Evolutionary conservation across 495 filamentous ascomycete species (phyloP), one percentile per base, ranked within the genome.

Genomic region (Zalerion maritima): DNA sequence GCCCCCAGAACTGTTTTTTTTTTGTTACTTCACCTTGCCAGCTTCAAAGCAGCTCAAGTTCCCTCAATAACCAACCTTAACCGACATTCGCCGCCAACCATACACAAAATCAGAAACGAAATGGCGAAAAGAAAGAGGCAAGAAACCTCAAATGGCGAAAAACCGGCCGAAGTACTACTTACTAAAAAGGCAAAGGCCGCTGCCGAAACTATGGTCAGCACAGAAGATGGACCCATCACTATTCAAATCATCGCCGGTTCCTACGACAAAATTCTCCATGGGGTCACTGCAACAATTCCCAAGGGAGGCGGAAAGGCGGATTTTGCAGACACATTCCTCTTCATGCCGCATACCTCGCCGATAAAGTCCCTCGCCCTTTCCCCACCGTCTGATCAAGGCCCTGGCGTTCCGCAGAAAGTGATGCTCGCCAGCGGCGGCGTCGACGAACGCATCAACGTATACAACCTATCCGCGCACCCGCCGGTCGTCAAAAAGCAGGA

Each of bases 371-470:
- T 99, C 15, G 82, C 86, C 10, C 53, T 97, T 38, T 94, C 85
- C 0, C 82, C 86, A 1, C 63, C 77, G 3, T 74, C 82, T 10
- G 67, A 66, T 7, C 57, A 66, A 3, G 55, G 66, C 21, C 59
- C 69, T 0, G 58, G 60, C 25, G 57, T 64, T 38, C 41, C 55
- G 4, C 71, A 76, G 42, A 93, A 83, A 47, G 64, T 89, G 27
- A 73, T 85, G 28, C 69, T 96, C 28, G 89, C 91, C 26, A 91
- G 71, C 17, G 92, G 91, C 34, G 73, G 77, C 50, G 82, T 81
- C 13, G 89, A 99, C 57, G 82, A 93, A 52, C 76, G 79, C 21
- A 81, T 99, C 57, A 93, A 96, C 48, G 67, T 99, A 34, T 96
- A 94, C 62, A 78, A 78, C 27, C 58, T 99, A 26, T 89, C 85